Percentiles rank a stretch among this genome's conserved stretches.
Evolutionary conservation across 202 grass and related monocot genomes (phyloP).

Genomic region (Eragrostis tef): DNA sequence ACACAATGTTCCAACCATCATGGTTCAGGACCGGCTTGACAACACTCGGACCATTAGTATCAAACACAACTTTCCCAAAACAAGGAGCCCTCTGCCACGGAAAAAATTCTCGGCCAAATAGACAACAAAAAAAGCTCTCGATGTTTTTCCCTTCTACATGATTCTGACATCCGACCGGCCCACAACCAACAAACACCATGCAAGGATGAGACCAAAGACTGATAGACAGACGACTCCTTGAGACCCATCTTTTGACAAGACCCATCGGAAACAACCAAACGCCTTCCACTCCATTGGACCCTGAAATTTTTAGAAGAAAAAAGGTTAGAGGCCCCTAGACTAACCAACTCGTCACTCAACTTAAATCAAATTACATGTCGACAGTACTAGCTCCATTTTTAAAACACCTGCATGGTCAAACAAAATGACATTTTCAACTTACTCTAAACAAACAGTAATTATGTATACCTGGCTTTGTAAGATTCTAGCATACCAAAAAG

Average conservation of each 20-base stretch:
- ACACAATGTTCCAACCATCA: constrained; percentile 39
- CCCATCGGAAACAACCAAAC: constrained; percentile 38
- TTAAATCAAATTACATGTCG: constrained; percentile 11
- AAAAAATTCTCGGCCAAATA: constrained; percentile 18
- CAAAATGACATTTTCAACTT: background rate
- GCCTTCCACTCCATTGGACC: constrained; percentile 7
- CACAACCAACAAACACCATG: constrained; percentile 28
- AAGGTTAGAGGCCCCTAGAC: constrained; percentile 20
- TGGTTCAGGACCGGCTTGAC: constrained; percentile 10
- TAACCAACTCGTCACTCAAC: background rate
- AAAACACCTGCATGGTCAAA: background rate
- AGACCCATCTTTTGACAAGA: constrained; percentile 47
- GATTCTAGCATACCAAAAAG: too few species aligned
- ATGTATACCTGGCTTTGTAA: background rate
- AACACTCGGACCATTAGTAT: background rate
- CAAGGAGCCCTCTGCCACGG: constrained; percentile 32
- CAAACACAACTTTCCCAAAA: background rate
- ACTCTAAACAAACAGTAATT: background rate
- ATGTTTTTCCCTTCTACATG: constrained; percentile 27
- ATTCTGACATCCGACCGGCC: constrained; percentile 24
- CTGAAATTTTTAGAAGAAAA: constrained; percentile 38
- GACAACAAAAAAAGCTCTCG: background rate
- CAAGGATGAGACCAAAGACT: constrained; percentile 27
- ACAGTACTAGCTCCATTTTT: background rate
- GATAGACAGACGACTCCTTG: constrained; percentile 22